A percentile compares a stretch with the other conserved stretches of the same genome.
phyloP scores from a whole-genome alignment of 2,329 filamentous ascomycete genomes.

The Cytospora mali region DNA sequence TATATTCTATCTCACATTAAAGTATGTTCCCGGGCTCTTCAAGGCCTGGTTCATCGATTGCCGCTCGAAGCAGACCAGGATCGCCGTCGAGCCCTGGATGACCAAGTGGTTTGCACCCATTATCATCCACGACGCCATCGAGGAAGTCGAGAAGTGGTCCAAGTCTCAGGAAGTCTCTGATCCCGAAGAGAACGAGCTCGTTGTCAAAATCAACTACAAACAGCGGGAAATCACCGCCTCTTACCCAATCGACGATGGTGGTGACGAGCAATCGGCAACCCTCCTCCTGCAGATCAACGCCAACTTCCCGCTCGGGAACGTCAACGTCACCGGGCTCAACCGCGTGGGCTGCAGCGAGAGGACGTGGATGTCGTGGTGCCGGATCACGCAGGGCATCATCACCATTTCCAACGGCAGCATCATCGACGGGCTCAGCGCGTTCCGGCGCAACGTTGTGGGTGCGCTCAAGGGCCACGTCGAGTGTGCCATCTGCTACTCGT shows the following conservation, averaged over 20 bases:
- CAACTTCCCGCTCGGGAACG: constrained; percentile 80
- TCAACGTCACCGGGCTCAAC: constrained; percentile 74
- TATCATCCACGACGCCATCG: constrained; percentile 66
- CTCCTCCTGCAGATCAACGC: constrained; percentile 81
- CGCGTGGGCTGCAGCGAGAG: constrained; percentile 86
- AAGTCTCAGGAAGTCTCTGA: constrained; percentile 51
- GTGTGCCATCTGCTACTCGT: constrained; percentile 95
- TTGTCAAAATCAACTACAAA: constrained; percentile 71
- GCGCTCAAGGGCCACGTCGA: constrained; percentile 91
- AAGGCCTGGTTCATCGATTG: constrained; percentile 85
- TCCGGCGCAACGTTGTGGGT: constrained; percentile 83
- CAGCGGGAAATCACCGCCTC: constrained; percentile 79
- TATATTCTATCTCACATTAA: constrained; percentile 80
- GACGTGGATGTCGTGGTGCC: constrained; percentile 91
- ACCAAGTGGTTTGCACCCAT: constrained; percentile 77
- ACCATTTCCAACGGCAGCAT: constrained; percentile 90
- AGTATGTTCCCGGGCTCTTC: constrained; percentile 75
- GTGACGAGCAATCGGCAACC: constrained; percentile 78
- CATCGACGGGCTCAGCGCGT: constrained; percentile 82
- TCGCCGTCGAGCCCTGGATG: constrained; percentile 82
- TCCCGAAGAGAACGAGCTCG: constrained; percentile 58
- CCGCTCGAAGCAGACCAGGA: constrained; percentile 77
- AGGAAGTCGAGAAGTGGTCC: constrained; percentile 70
- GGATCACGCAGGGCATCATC: constrained; percentile 88
- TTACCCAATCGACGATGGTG: constrained; percentile 64